Percentiles rank a stretch among this genome's conserved stretches.
phyloP scores from a whole-genome alignment of 2,329 filamentous ascomycete genomes.

The Plenodomus lindquistii region DNA sequence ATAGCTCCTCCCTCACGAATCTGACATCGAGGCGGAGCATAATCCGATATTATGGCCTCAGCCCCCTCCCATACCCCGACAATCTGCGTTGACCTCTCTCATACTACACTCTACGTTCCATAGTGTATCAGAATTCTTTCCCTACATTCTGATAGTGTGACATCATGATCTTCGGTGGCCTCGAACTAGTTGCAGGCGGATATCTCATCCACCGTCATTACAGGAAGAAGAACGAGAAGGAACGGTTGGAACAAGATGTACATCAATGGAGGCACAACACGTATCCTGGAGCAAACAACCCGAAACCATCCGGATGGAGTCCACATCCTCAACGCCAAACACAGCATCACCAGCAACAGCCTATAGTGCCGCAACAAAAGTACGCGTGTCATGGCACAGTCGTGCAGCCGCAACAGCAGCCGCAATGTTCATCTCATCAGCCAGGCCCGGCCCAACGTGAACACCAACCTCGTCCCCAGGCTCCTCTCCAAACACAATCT shows the following conservation, averaged over 20 bases:
- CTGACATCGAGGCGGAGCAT: conserved; percentile 29
- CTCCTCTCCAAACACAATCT: conserved; percentile 22
- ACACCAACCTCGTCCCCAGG: conserved; percentile 17
- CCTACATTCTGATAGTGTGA: conserved; percentile 7
- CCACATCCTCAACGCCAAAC: conserved; percentile 16
- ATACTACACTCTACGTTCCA: background rate
- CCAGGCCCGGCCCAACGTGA: conserved; percentile 14
- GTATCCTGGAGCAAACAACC: conserved; percentile 29
- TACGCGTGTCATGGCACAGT: conserved; percentile 24
- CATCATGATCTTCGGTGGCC: conserved; percentile 46
- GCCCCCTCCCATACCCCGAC: conserved; percentile 7
- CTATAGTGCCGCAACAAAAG: conserved; percentile 26
- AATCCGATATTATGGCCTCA: conserved; percentile 22
- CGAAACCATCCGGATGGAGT: conserved; percentile 19
- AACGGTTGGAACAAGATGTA: conserved; percentile 29
- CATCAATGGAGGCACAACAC: conserved; percentile 31
- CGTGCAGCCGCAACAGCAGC: conserved; percentile 10
- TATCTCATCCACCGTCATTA: conserved; percentile 41
- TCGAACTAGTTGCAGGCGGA: conserved; percentile 42
- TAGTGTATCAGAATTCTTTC: background rate
- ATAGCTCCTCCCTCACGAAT: conserved; percentile 17
- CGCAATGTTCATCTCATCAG: conserved; percentile 9
- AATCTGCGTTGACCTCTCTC: background rate
- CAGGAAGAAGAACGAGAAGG: conserved; percentile 41
- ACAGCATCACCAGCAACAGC: conserved; percentile 15